phyloP scores from a whole-genome alignment of 169 alveolate genomes.

The Plasmodium sp. region DNA sequence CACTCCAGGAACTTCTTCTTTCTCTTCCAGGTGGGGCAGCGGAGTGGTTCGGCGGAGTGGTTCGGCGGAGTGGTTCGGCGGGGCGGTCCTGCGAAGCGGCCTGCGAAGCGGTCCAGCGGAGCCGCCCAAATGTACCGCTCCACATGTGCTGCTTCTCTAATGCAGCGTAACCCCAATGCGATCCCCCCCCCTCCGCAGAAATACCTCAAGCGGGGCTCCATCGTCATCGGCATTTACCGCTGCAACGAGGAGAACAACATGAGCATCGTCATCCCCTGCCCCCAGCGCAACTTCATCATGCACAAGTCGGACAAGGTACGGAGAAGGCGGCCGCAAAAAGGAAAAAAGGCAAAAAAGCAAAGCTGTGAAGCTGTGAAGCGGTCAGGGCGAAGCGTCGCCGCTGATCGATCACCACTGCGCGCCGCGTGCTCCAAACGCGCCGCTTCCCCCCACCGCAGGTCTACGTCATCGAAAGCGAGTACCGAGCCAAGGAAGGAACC shows the following conservation, averaged over 20 bases:
- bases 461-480: slow-evolving; percentile 12
- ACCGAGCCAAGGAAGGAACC: neutral
- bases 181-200: slow-evolving; percentile 5
- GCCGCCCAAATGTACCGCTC: neutral
- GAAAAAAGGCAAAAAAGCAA: too few relatives aligned
- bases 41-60: neutral
- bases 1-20: slow-evolving; percentile 29
- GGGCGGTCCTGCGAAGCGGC: too few relatives aligned
- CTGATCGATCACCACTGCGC: neutral
- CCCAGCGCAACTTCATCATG: slow-evolving; percentile 59
- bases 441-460: neutral
- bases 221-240: slow-evolving; percentile 68
- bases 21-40: slow-evolving; percentile 43
- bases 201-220: slow-evolving; percentile 46
- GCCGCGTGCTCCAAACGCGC: neutral
- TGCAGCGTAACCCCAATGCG: neutral
- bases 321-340: too few relatives aligned
- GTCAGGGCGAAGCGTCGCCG: neutral
- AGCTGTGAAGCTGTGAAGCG: neutral
- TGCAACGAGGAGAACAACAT: slow-evolving; percentile 50
- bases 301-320: slow-evolving; percentile 61
- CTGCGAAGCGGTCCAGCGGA: too few relatives aligned
- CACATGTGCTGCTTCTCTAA: neutral
- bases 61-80: too few relatives aligned
- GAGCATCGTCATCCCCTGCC: slow-evolving; percentile 75